Conservation (phyloP, 2,329 filamentous ascomycete genomes). For the Ascochyta clinopodiicola region DNA sequence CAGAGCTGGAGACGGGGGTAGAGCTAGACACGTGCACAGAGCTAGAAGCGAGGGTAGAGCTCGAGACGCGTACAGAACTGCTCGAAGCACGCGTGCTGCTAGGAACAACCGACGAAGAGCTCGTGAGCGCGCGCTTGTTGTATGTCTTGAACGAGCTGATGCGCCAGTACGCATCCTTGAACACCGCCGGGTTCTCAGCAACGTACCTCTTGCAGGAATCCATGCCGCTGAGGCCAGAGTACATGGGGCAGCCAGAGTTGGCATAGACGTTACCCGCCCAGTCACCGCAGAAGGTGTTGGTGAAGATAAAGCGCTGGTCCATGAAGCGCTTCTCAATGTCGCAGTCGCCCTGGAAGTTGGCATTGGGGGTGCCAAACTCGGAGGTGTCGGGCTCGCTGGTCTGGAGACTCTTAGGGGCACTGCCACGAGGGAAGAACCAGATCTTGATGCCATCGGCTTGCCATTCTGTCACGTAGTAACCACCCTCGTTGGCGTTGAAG, state of each 20-base stretch:
- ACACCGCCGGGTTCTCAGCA: constrained; percentile 69
- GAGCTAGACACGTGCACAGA: not conserved
- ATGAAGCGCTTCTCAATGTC: constrained; percentile 73
- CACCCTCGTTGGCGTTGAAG: constrained; percentile 58
- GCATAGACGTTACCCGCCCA: constrained; percentile 79
- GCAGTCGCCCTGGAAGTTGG: constrained; percentile 74
- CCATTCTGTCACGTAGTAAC: constrained; percentile 63
- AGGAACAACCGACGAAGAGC: constrained; percentile 23
- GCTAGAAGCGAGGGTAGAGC: not conserved
- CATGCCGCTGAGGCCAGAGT: constrained; percentile 12
- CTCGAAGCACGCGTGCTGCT: constrained; percentile 16
- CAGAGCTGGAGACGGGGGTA: not conserved
- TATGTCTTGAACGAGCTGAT: constrained; percentile 54
- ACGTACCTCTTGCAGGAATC: constrained; percentile 73
- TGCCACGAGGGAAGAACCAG: constrained; percentile 77
- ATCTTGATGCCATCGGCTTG: constrained; percentile 71
- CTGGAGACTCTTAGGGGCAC: constrained; percentile 66
- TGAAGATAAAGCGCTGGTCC: constrained; percentile 76
- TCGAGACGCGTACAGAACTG: constrained; percentile 5
- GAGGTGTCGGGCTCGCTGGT: constrained; percentile 65
- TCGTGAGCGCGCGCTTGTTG: constrained; percentile 16
- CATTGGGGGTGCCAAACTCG: constrained; percentile 70
- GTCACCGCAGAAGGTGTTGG: constrained; percentile 85
- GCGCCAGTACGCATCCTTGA: constrained; percentile 75
- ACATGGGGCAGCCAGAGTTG: constrained; percentile 60